Conservation (phyloP, 1,284 basidiomycete species). For the Leccinum subfulvum region DNA sequence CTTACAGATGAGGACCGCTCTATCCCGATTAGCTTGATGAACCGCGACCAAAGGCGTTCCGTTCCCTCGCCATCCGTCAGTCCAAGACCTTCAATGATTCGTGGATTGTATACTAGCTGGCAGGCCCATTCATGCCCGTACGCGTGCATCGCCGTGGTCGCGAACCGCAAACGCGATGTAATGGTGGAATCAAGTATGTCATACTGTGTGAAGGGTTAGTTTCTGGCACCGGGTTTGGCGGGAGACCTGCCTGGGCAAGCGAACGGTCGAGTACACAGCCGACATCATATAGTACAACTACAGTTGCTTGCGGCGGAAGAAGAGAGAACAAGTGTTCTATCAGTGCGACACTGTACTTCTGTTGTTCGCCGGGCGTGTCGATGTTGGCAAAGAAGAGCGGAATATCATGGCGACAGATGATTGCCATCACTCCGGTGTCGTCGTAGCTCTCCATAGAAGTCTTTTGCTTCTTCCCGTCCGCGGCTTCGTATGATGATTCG, state of each 20-base stretch:
- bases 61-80: slow-evolving; percentile 1
- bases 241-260: slow-evolving; percentile 1
- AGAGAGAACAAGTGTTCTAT: slow-evolving; percentile 20
- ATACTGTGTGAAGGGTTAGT: neutral
- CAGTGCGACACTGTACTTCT: neutral
- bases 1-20: neutral
- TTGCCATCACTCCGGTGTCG: neutral
- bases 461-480: neutral
- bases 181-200: neutral
- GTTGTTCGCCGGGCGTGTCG: neutral
- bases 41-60: neutral
- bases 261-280: slow-evolving; percentile 40
- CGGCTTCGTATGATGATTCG: neutral
- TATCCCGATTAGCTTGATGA: slow-evolving; percentile 4
- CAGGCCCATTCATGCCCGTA: slow-evolving; percentile 5
- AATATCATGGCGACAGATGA: neutral
- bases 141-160: neutral
- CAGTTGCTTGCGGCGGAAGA: slow-evolving; percentile 34
- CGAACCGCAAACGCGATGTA: neutral
- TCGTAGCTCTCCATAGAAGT: neutral
- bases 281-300: slow-evolving; percentile 38
- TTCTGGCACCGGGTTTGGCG: neutral
- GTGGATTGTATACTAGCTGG: neutral
- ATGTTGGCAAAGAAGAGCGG: neutral
- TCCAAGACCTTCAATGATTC: neutral